phyloP scores from a whole-genome alignment of 179 eudicot genomes.

The Gypsophila paniculata region DNA sequence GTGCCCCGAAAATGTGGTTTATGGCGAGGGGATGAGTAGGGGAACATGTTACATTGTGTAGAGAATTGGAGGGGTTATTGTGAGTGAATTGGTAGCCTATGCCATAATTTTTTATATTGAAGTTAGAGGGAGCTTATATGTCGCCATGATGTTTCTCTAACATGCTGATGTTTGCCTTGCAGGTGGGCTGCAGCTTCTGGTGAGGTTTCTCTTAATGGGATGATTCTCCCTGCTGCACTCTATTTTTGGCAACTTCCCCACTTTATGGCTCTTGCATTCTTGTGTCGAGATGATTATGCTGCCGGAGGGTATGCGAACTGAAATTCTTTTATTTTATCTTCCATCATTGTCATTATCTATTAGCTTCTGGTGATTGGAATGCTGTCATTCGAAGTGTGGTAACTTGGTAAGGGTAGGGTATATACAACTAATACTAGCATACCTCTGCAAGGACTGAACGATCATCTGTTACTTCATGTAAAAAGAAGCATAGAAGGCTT shows the following conservation, averaged over 20 bases:
- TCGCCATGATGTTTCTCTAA: neutral
- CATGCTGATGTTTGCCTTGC: conserved; percentile 26
- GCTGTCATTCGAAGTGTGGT: neutral
- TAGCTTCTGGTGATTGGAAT: neutral
- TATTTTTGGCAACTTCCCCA: conserved; percentile 99
- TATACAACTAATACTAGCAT: neutral
- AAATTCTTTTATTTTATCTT: neutral
- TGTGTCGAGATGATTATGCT: conserved; percentile 88
- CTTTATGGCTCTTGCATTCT: conserved; percentile 92
- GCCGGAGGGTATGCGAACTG: conserved; percentile 76
- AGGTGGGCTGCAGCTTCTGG: conserved; percentile 99
- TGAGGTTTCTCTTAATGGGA: conserved; percentile 62
- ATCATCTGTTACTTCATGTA: neutral
- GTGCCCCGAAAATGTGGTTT: neutral
- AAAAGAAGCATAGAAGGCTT: neutral
- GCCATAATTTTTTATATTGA: neutral
- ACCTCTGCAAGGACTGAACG: neutral
- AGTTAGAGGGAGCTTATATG: neutral
- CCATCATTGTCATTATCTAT: neutral
- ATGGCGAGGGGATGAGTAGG: neutral
- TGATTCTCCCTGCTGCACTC: conserved; percentile 93
- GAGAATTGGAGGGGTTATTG: too few species aligned
- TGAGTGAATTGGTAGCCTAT: neutral
- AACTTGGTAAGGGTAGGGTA: neutral
- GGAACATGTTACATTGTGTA: neutral